phyloP scores from a whole-genome alignment of 306 rosid genomes.

The Medicago lupulina region DNA sequence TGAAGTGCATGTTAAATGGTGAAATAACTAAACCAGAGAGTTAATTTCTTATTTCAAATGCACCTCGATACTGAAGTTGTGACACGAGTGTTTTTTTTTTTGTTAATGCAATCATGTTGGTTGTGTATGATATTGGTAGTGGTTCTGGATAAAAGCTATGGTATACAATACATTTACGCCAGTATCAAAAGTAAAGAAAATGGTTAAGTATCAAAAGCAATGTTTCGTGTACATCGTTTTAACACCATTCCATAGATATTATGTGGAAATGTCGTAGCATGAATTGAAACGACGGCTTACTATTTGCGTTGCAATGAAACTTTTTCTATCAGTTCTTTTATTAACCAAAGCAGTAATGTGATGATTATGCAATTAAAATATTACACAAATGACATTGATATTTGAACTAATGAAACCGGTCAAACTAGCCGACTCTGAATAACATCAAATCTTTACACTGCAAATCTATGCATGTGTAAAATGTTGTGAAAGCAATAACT shows the following conservation, averaged over 20 bases:
- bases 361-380: too few relatives aligned
- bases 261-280: neutral
- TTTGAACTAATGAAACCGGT: neutral
- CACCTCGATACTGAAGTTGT: too few relatives aligned
- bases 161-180: neutral
- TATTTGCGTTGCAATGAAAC: neutral
- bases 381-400: neutral
- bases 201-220: conserved; percentile 26
- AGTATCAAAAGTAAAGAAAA: conserved; percentile 19
- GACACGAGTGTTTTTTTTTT: too few relatives aligned
- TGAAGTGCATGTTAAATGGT: too few relatives aligned
- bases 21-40: too few relatives aligned
- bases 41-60: too few relatives aligned
- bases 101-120: too few relatives aligned
- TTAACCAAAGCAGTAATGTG: neutral
- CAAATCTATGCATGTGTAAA: neutral
- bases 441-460: neutral
- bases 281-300: neutral
- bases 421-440: neutral
- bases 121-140: too few relatives aligned
- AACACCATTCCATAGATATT: neutral
- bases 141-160: conserved; percentile 14
- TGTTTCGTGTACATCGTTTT: conserved; percentile 26
- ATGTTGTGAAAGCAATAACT: neutral
- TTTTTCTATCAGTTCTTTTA: neutral